Conservation (phyloP, 495 filamentous ascomycete species). For the Halenospora varia region DNA sequence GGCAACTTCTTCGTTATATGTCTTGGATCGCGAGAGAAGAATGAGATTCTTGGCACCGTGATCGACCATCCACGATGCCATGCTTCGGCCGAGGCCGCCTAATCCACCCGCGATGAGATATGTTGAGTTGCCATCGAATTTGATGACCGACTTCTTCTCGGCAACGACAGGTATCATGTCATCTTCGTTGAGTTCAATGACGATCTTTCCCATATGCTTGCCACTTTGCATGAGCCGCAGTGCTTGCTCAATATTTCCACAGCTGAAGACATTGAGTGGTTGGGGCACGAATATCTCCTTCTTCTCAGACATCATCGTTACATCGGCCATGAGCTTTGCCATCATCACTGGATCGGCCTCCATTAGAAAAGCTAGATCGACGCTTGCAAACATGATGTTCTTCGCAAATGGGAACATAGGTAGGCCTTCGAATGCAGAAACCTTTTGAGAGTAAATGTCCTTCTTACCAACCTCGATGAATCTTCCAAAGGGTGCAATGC, state of each 20-base stretch:
- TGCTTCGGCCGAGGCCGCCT: slow-evolving; percentile 43
- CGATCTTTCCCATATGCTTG: slow-evolving; percentile 54
- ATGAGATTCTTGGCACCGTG: slow-evolving; percentile 52
- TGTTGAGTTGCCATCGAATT: slow-evolving; percentile 12
- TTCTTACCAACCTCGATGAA: slow-evolving; percentile 57
- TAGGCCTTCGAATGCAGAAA: slow-evolving; percentile 23
- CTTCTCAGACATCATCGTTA: slow-evolving; percentile 19
- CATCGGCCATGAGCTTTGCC: slow-evolving; percentile 7
- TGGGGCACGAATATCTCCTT: slow-evolving; percentile 16
- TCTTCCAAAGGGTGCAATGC: slow-evolving; percentile 41
- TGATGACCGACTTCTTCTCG: slow-evolving; percentile 15
- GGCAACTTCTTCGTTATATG: slow-evolving; percentile 15
- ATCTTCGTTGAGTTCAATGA: slow-evolving; percentile 34
- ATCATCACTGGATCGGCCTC: neutral
- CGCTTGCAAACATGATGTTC: slow-evolving; percentile 25
- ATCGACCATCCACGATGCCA: slow-evolving; percentile 46
- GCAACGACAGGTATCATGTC: slow-evolving; percentile 25
- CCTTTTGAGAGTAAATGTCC: slow-evolving; percentile 36
- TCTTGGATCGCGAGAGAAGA: slow-evolving; percentile 51
- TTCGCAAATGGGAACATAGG: slow-evolving; percentile 25
- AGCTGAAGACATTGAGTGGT: slow-evolving; percentile 32
- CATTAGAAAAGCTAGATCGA: slow-evolving; percentile 6
- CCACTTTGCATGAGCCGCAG: slow-evolving; percentile 46
- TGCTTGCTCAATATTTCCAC: slow-evolving; percentile 39
- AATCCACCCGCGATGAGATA: slow-evolving; percentile 59